Evolutionary conservation across 306 rosid genomes (phyloP).

Genomic region (Castanea mollissima): DNA sequence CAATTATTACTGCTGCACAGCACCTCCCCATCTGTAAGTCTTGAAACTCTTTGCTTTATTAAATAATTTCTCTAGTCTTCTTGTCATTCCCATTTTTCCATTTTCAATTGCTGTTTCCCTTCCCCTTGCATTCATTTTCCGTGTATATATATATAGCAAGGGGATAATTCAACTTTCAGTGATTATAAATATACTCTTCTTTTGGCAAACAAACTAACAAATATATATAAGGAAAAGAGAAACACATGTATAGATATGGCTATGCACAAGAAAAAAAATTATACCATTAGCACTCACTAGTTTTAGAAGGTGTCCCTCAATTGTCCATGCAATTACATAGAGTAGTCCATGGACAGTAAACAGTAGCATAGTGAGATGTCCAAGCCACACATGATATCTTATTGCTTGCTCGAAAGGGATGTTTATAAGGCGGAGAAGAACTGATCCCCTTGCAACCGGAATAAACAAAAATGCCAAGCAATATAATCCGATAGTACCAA

Average conservation of each 20-base stretch:
- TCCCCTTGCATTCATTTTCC: background rate
- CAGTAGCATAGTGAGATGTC: conserved; percentile 90
- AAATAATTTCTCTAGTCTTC: too few species aligned
- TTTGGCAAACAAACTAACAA: background rate
- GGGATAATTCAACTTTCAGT: background rate
- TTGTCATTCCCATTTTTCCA: background rate
- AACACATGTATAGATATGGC: background rate
- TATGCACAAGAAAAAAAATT: conserved; percentile 13
- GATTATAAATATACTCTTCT: background rate
- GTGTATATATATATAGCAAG: too few species aligned
- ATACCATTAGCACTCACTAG: conserved; percentile 50
- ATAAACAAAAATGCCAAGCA: conserved; percentile 77
- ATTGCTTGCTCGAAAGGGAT: conserved; percentile 94
- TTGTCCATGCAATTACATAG: conserved; percentile 54
- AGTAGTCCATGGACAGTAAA: conserved; percentile 84
- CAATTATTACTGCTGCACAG: too few species aligned
- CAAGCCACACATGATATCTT: conserved; percentile 91
- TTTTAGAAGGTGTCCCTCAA: conserved; percentile 47
- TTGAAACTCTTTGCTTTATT: too few species aligned
- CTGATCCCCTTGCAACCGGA: conserved; percentile 88
- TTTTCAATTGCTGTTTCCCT: background rate
- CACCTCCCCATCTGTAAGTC: too few species aligned
- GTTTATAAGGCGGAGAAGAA: conserved; percentile 72
- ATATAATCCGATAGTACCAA: conserved; percentile 61
- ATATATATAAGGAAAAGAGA: background rate